These are phyloP conservation scores for Gossypium gossypioides DNA, from an alignment of 441 rosid genomes.

Conservation along the genomic window DNA sequence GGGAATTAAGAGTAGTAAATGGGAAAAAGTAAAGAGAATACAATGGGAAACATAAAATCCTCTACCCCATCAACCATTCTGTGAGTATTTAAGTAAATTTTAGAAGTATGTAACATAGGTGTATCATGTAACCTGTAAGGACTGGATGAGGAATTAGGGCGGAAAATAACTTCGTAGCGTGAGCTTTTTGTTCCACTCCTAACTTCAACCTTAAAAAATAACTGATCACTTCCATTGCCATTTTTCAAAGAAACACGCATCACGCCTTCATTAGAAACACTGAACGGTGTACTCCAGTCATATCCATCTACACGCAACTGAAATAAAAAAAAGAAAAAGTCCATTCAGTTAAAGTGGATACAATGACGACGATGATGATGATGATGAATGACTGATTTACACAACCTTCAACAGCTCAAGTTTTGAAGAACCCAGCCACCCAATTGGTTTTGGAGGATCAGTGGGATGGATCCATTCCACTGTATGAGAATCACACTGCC, in stretches of 20 bases:
- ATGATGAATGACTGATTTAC: neutral
- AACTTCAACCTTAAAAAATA: constrained; percentile 71
- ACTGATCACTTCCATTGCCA: constrained; percentile 42
- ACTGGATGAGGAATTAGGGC: constrained; percentile 72
- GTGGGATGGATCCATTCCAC: constrained; percentile 81
- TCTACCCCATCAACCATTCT: neutral
- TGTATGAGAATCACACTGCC: constrained; percentile 73
- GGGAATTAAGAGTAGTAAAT: neutral
- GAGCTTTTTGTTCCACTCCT: constrained; percentile 90
- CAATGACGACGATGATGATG: no score
- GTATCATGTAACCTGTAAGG: constrained; percentile 72
- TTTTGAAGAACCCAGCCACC: constrained; percentile 65
- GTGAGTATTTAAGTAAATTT: neutral
- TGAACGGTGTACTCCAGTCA: constrained; percentile 86
- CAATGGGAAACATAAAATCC: neutral
- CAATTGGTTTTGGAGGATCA: constrained; percentile 73
- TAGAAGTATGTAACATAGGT: neutral
- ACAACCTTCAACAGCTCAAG: constrained; percentile 58
- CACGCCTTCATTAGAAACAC: constrained; percentile 68
- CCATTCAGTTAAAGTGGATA: constrained; percentile 8
- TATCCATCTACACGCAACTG: constrained; percentile 75
- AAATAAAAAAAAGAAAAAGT: constrained; percentile 14
- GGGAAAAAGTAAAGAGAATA: neutral
- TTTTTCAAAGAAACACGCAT: constrained; percentile 65
- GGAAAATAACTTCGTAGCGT: constrained; percentile 84